Conservation (phyloP, 2,329 filamentous ascomycete species). For the Arthrobotrys entomopaga region DNA sequence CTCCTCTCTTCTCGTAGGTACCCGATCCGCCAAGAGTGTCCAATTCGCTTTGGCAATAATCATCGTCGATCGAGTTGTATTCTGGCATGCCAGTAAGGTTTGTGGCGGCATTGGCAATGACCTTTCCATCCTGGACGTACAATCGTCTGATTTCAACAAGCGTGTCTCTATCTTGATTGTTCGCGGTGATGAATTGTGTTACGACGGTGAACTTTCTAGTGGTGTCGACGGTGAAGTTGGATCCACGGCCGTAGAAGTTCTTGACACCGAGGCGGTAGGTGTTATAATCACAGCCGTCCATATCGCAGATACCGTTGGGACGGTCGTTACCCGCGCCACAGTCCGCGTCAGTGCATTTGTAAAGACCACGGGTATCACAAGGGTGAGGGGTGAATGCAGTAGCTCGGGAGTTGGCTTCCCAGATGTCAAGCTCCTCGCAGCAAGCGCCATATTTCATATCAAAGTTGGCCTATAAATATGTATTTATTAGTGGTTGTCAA, state of each 20-base stretch:
- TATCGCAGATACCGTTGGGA: constrained; percentile 63
- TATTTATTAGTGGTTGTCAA: background rate
- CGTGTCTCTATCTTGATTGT: constrained; percentile 61
- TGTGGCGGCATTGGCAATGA: constrained; percentile 64
- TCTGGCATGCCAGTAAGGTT: constrained; percentile 60
- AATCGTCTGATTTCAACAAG: constrained; percentile 65
- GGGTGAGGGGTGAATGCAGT: constrained; percentile 74
- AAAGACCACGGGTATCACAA: constrained; percentile 67
- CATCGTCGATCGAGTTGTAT: constrained; percentile 62
- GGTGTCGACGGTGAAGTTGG: constrained; percentile 62
- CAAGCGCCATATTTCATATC: constrained; percentile 65
- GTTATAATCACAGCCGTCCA: constrained; percentile 65
- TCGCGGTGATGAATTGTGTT: constrained; percentile 65
- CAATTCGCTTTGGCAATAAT: constrained; percentile 59
- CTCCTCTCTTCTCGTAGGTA: constrained; percentile 33
- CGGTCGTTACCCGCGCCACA: constrained; percentile 66
- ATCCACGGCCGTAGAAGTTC: constrained; percentile 57
- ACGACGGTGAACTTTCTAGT: constrained; percentile 65
- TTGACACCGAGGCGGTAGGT: constrained; percentile 61
- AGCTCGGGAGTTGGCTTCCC: constrained; percentile 70
- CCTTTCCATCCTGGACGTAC: constrained; percentile 66
- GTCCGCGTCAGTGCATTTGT: constrained; percentile 66
- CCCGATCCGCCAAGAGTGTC: constrained; percentile 30
- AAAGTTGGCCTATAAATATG: constrained; percentile 58
- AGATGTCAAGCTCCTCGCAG: constrained; percentile 70